Base-by-base conservation (phyloP, 345 rosid genomes). In the Bruguiera gymnorhiza region DNA sequence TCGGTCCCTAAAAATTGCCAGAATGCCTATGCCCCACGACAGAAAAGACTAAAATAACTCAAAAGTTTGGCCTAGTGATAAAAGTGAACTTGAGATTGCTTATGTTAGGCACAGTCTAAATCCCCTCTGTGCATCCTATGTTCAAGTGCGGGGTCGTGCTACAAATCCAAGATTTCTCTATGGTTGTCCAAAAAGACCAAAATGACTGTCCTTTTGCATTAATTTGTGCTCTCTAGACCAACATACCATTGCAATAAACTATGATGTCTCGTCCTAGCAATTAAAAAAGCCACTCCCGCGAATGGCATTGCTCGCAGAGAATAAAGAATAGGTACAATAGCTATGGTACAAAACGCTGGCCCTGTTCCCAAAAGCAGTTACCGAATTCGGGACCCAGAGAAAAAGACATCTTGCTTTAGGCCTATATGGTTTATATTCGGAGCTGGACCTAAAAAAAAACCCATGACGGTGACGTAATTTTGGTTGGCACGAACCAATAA, bases 321-420 rank as follows among this genome's bases (percentile, higher is more conserved):
- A 75, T 56, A 60, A 54, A 29, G 79, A 70, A 78, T 78, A 62
- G 74, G 74, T 60, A 55, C 68, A 72, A 78, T 37, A 57, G 65
- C 68, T 48, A 57, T 59, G 65, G 74, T 51, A 39, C 60, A 66
- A 55, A 10, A 43, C 72, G 30, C 67, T 13, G 69, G 18, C 63
- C 46, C 56, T 71, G 69, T 56, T 59, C 60, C 60, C 69, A 46
- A 66, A 46, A 43, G 63, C 60, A 52, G 54, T 62, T 75, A 68
- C 78, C 81, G 61, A 34, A 62, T 23, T 54, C 75, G 75, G 81
- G 84, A 75, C 82, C 78, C 67, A 66, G 39, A 60, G 78, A 66
- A 67, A 27, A 74, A 21, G 74, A 59, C 69, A 57, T 46, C 52
- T 69, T 56, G 60, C 60, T 73, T 78, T 37, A 24, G 58, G 46